Percentiles rank a stretch among this genome's conserved stretches.
These are phyloP conservation scores for Mycosphaerella sp. DNA, from an alignment of 2,329 filamentous ascomycete genomes.

Conservation along the genomic window DNA sequence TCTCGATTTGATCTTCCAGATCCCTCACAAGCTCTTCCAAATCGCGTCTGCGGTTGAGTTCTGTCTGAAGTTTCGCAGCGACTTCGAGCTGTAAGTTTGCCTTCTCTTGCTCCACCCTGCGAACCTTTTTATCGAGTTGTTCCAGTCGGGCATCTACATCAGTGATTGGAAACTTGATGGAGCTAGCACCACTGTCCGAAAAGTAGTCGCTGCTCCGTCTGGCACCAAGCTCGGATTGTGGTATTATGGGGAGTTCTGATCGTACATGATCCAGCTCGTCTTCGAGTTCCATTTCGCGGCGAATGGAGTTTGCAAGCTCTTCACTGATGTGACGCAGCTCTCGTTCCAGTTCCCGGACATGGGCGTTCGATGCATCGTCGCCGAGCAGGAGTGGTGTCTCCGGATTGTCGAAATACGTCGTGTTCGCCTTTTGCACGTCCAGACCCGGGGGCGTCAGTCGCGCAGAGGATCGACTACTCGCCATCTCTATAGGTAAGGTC, in stretches of 20 bases:
- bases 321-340: conserved; percentile 89
- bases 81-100: conserved; percentile 80
- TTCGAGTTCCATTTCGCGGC: conserved; percentile 92
- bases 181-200: conserved; percentile 89
- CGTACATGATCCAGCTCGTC: conserved; percentile 87
- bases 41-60: conserved; percentile 65
- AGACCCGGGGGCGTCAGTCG: conserved; percentile 43
- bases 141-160: conserved; percentile 52
- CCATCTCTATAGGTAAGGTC: conserved; percentile 31
- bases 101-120: conserved; percentile 84
- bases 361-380: conserved; percentile 43
- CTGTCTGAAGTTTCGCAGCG: conserved; percentile 79
- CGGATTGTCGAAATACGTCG: conserved; percentile 43
- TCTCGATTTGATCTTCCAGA: conserved; percentile 70
- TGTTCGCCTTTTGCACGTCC: conserved; percentile 49
- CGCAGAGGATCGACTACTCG: conserved; percentile 23
- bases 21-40: conserved; percentile 80
- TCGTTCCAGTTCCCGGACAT: conserved; percentile 85
- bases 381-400: conserved; percentile 41
- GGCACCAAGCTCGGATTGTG: conserved; percentile 44
- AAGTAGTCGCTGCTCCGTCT: conserved; percentile 95
- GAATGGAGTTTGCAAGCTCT: conserved; percentile 87
- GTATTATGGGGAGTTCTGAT: conserved; percentile 58
- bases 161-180: conserved; percentile 66
- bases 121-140: conserved; percentile 75